phyloP scores from a whole-genome alignment of 2,329 filamentous ascomycete species.

The Immersiporthe knoxdaviesiana region DNA sequence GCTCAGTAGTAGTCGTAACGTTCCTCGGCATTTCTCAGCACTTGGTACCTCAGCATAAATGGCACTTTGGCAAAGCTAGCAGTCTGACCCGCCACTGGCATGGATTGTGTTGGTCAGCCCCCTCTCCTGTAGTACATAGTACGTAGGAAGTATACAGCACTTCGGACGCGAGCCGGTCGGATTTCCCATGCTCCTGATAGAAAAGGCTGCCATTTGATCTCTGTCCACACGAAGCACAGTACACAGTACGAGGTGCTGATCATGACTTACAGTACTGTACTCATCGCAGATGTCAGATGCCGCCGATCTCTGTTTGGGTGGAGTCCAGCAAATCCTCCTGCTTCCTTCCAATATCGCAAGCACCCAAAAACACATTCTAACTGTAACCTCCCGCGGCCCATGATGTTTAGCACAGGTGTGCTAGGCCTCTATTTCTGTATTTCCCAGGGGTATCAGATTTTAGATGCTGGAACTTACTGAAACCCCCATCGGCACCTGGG shows the following conservation, averaged over 20 bases:
- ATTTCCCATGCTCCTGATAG: neutral
- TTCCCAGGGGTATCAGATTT: neutral
- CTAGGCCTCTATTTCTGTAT: neutral
- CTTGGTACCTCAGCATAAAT: neutral
- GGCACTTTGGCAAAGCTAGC: neutral
- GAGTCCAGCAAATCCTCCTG: constrained; percentile 22
- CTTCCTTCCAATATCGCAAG: constrained; percentile 24
- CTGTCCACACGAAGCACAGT: neutral
- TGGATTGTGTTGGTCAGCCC: neutral
- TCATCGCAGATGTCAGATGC: neutral
- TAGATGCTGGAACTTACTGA: neutral
- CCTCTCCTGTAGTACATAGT: too few species aligned
- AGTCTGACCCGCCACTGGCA: neutral
- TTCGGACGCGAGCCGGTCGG: neutral
- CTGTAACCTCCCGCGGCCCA: neutral
- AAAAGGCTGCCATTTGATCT: neutral
- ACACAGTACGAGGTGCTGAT: neutral
- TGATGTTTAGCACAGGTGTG: neutral
- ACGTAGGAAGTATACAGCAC: neutral
- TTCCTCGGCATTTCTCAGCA: too few species aligned
- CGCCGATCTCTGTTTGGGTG: constrained; percentile 6
- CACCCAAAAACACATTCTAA: neutral
- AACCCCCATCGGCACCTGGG: neutral
- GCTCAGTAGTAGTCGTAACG: too few species aligned
- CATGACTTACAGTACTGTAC: neutral